Conservation (phyloP, 257 asterid species). For the Echium plantagineum region DNA sequence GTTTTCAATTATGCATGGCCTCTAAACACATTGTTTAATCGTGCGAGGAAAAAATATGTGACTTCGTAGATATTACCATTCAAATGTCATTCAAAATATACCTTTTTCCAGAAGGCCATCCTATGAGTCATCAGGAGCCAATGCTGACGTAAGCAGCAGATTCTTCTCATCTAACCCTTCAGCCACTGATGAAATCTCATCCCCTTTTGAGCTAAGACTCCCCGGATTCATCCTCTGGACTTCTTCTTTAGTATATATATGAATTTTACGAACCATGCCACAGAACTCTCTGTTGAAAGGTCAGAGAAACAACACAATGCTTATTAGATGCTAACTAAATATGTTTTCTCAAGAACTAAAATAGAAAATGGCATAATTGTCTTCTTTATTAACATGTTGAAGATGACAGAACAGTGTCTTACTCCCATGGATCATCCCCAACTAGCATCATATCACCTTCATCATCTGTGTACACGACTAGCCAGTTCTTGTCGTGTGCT, state of each 20-base stretch:
- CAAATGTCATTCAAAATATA: conserved; percentile 1
- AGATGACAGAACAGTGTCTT: conserved; percentile 20
- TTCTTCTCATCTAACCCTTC: conserved; percentile 59
- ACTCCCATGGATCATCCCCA: conserved; percentile 99
- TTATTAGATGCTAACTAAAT: neutral
- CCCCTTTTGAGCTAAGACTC: conserved; percentile 53
- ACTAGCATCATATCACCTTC: conserved; percentile 99
- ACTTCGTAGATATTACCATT: too few relatives aligned
- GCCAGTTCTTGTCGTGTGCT: conserved; percentile 62
- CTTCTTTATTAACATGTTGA: neutral
- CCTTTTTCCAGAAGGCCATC: conserved; percentile 12
- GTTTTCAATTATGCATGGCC: neutral
- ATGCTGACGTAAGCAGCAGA: conserved; percentile 34
- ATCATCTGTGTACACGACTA: conserved; percentile 84
- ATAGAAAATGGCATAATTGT: neutral
- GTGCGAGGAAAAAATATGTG: too few relatives aligned
- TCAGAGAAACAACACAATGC: neutral
- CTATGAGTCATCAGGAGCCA: conserved; percentile 43
- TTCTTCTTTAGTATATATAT: conserved; percentile 75
- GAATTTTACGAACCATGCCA: conserved; percentile 80
- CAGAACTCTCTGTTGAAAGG: conserved; percentile 61
- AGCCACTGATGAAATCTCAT: conserved; percentile 53
- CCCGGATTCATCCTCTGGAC: conserved; percentile 78
- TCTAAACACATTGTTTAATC: neutral
- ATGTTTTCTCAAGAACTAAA: neutral